Evolutionary conservation across 495 filamentous ascomycete genomes (phyloP), one percentile per base, ranked within the genome.

Genomic region (Podospora sp.): DNA sequence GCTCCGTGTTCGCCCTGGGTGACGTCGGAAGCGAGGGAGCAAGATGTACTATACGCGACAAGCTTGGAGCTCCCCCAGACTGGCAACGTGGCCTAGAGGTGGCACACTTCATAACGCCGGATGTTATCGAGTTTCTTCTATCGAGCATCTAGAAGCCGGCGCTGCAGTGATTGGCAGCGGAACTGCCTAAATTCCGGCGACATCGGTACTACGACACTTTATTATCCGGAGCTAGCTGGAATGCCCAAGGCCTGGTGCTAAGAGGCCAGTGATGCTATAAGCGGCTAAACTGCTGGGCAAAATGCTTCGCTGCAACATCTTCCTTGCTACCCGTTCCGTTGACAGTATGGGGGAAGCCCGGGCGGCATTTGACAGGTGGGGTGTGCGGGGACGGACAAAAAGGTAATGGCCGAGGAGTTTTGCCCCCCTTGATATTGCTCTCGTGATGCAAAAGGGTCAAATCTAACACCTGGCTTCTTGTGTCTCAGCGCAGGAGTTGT

Each of bases 11-110:
- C 26, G 29, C 1, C 26, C n/a, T 14, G 27, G 5, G 62, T 71
- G 63, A 68, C 59, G 52, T 35, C 62, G 60, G 60, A 49, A 26
- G 20, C 35, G 36, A 33, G 49, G 51, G 35, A 62, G 20, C 49
- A 65, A 24, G 60, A 52, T 63, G 60, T 63, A 63, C 14, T 50
- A 55, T 60, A 63, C 65, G 71, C 49, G 26, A 20, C 16, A 18
- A 65, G 16, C 24, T 53, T 18, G 21, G 21, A 55, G 49, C 20
- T 62, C 51, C 21, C n/a, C 52, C 51, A 16, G 64, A 60, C 40
- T 57, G 68, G 72, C 69, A 72, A 74, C 72, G 72, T 74, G 72
- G 72, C 72, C 67, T 74, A 69, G 69, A 72, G 56, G 21, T 0
- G 20, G 5, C n/a, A 36, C 40, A 24, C 55, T n/a, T 9, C 57